Evolutionary conservation across 2,329 filamentous ascomycete genomes (phyloP), one percentile per base, ranked within the genome.

Genomic region (Coleophoma eucalyptorum): DNA sequence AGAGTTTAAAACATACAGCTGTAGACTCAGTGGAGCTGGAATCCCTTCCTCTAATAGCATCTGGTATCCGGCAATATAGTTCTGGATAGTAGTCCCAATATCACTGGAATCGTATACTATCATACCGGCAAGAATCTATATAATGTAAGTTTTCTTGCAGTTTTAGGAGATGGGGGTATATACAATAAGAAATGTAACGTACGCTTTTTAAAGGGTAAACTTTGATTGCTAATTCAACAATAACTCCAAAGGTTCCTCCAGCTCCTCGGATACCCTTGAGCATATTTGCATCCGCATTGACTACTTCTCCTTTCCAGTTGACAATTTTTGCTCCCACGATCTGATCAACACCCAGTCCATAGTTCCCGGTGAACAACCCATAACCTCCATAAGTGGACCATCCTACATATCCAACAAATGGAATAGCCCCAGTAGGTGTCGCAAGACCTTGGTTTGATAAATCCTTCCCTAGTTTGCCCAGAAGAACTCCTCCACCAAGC

Each of bases 201-300:
- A n/a, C n/a, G 56, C 63, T 60, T 20, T 62, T 60, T 3, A 65
- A 47, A 3, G 64, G 62, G 50, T 73, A 72, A 3, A 72, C 58
- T 51, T 68, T 72, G 51, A 74, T 62, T 3, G 62, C 67, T 6
- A 73, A 35, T 51, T 73, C 69, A 7, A 70, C 64, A 40, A 75
- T 68, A 11, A 72, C 59, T 3, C 69, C 72, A 20, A 74, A 66
- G 11, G 61, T 62, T 4, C 70, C 67, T 21, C 71, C 71, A 4
- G 62, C 71, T 2, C 72, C 72, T 1, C 71, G 61, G 16, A 74
- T 67, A 1, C 65, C 70, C 40, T 62, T 64, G 16, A 74, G 53
- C 33, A 74, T 50, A 10, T 61, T 59, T 13, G 67, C 64, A 38
- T 69, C 65, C 1, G 71, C 72, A 5, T 69, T 64, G 6, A 70